These are phyloP conservation scores for Agrocybe pediades DNA, from an alignment of 768 basidiomycete species.

Conservation along the genomic window DNA sequence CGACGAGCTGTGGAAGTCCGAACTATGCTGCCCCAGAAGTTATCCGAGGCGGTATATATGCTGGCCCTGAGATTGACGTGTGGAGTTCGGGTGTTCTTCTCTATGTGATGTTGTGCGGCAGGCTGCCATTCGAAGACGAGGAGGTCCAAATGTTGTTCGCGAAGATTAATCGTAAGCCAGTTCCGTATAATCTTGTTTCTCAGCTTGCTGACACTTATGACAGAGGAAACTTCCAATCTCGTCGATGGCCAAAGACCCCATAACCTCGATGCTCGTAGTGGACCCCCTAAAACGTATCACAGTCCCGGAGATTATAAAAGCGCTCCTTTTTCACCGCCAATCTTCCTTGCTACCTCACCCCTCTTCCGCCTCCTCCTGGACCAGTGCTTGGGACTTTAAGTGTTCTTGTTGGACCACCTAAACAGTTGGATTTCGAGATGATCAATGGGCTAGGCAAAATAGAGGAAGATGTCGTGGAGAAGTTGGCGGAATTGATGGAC, in stretches of 20 bases:
- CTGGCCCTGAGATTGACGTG: conserved; percentile 97
- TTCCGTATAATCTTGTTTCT: background rate
- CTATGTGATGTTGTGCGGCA: conserved; percentile 95
- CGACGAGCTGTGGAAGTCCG: conserved; percentile 96
- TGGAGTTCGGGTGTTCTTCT: conserved; percentile 99
- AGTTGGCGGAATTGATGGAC: conserved; percentile 69
- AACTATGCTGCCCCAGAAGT: conserved; percentile 99
- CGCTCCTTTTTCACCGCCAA: conserved; percentile 90
- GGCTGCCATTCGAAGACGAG: conserved; percentile 96
- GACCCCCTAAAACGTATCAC: conserved; percentile 96
- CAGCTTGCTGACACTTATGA: conserved; percentile 5
- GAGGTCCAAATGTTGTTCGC: conserved; percentile 91
- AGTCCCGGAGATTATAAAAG: conserved; percentile 84
- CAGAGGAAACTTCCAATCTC: conserved; percentile 90
- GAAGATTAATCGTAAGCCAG: conserved; percentile 82
- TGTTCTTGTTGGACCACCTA: conserved; percentile 69
- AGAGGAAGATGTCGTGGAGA: conserved; percentile 89
- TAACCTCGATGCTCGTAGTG: conserved; percentile 87
- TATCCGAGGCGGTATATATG: conserved; percentile 92
- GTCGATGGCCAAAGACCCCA: conserved; percentile 73
- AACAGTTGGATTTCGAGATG: conserved; percentile 75
- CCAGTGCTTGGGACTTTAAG: conserved; percentile 77
- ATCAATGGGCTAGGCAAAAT: conserved; percentile 93
- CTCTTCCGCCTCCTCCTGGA: conserved; percentile 76
- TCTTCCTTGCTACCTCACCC: conserved; percentile 83